Evolutionary conservation across 176 grass and related monocot species (phyloP), one percentile per base, ranked within the genome.

Genomic region (Hsuehochloa calcarea): DNA sequence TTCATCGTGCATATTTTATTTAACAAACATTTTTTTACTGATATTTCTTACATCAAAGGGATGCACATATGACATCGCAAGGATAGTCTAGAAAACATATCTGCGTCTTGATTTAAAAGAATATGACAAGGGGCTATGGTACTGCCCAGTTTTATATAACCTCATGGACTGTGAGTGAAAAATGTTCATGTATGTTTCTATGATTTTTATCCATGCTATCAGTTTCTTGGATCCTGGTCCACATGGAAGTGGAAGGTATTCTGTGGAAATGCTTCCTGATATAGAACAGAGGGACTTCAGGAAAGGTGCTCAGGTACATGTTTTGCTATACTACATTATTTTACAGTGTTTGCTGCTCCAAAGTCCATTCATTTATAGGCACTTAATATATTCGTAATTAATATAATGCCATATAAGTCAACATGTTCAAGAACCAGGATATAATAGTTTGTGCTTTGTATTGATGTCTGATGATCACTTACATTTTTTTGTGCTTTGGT

Each of bases 151-250:
- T 82, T 82, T 72, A 22, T 60, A 39, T 58, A 11, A 38, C 55
- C 52, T 49, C 52, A 15, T 74, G 45, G 29, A 44, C 10, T 74
- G 27, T 35, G 65, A 64, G 26, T 84, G 35, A 64, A 75, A 72
- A 69, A 47, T 68, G 59, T 70, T 40, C 4, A 54, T 45, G 17
- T 41, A 37, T 11, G 1, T 65, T 77, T 75, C 68, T 45, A 20
- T 85, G 62, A 71, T 80, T 77, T 64, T 88, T 88, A 39, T 65
- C 39, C 56, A 59, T 84, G 75, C 66, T 66, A 23, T 71, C 88
- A 99, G 97, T 67, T 99, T 92, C 85, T 78, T 91, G 60, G 97
- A 99, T 92, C 97, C 97, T 84, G 97, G 97, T 9, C 93, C 93
- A 27, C 97, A 99, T 89, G 97, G 97, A 92, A 92, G 85, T 45